These are phyloP conservation scores for Monotropa hypopitys DNA, from an alignment of 179 eudicot genomes.

Conservation along the genomic window DNA sequence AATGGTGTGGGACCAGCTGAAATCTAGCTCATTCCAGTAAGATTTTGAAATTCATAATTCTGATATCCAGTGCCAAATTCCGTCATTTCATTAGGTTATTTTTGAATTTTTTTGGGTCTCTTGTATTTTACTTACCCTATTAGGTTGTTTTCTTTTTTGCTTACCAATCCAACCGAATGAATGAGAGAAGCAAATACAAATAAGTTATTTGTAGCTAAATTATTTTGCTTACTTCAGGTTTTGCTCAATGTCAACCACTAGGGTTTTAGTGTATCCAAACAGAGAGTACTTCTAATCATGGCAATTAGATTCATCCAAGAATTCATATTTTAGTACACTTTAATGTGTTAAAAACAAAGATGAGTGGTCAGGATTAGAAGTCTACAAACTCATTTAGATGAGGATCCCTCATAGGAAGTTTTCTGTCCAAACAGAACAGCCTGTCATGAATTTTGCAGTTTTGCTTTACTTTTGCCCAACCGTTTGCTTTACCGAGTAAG, in stretches of 20 bases:
- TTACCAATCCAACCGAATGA: not conserved
- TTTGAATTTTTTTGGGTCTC: not conserved
- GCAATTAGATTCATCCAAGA: too few relatives aligned
- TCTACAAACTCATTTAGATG: too few relatives aligned
- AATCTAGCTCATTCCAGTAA: conserved; percentile 85
- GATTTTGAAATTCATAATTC: not conserved
- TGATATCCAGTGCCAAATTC: not conserved
- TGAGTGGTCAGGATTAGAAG: too few relatives aligned
- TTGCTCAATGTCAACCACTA: not conserved
- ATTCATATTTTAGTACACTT: too few relatives aligned
- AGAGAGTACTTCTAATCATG: too few relatives aligned
- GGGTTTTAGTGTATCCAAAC: not conserved
- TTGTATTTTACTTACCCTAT: not conserved
- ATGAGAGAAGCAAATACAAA: not conserved
- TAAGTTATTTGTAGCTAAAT: not conserved
- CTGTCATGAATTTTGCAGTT: not conserved
- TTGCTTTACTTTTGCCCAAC: too few relatives aligned
- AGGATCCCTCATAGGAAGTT: too few relatives aligned
- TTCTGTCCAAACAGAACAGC: too few relatives aligned
- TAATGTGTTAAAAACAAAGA: too few relatives aligned
- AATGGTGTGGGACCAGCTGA: conserved; percentile 94
- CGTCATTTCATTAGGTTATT: not conserved
- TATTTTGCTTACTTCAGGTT: not conserved
- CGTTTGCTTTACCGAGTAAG: not conserved
- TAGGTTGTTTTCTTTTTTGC: not conserved